A percentile compares a stretch with the other conserved stretches of the same genome.
Evolutionary conservation across 805 yeast species (phyloP).

Genomic region (Lipomyces orientalis): DNA sequence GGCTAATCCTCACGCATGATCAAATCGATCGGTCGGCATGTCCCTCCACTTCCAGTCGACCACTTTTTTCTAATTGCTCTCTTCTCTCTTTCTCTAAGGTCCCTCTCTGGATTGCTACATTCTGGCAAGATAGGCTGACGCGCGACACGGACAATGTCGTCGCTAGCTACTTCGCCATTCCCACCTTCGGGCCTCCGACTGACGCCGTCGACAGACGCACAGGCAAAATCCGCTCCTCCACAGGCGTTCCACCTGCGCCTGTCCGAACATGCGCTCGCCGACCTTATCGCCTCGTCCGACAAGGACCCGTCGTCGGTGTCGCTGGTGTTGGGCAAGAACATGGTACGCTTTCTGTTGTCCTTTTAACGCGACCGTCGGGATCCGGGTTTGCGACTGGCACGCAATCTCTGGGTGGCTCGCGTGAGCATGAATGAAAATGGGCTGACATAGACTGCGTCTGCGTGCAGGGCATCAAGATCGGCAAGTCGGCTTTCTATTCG

Average conservation of each 20-base stretch:
- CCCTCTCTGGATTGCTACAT: neutral
- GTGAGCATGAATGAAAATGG: neutral
- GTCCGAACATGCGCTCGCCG: constrained; percentile 27
- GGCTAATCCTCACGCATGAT: neutral
- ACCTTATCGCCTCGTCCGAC: constrained; percentile 18
- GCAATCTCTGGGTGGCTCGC: neutral
- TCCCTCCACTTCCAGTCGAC: neutral
- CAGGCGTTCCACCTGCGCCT: constrained; percentile 32
- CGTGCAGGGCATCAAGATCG: constrained; percentile 27
- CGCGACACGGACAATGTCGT: constrained; percentile 4
- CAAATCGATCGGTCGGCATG: neutral
- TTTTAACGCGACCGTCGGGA: neutral
- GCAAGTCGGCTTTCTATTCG: constrained; percentile 15
- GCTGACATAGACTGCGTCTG: neutral
- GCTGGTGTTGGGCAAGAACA: constrained; percentile 29
- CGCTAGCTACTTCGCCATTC: constrained; percentile 14
- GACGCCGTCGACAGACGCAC: neutral
- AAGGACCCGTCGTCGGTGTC: constrained; percentile 24
- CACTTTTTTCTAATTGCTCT: neutral
- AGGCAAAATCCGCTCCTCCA: neutral
- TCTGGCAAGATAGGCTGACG: neutral
- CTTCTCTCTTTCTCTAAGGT: neutral
- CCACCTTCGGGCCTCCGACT: constrained; percentile 23
- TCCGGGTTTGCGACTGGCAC: too few species aligned
- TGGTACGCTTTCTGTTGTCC: constrained; percentile 15